Conservation (phyloP, 305 asterid species). For the Solanum hybrid region DNA sequence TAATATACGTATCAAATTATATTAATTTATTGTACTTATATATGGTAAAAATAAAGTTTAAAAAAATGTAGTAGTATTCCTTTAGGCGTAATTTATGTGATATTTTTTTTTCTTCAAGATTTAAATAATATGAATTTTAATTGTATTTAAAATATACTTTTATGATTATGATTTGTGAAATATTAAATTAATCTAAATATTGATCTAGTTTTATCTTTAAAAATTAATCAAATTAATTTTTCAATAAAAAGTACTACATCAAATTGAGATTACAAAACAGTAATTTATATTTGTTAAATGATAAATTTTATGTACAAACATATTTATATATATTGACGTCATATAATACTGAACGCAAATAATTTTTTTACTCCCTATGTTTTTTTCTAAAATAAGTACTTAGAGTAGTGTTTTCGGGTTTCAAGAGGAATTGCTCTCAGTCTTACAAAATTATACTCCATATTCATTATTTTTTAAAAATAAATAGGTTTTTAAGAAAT, state of each 20-base stretch:
- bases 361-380: neutral
- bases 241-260: neutral
- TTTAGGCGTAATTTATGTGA: neutral
- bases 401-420: neutral
- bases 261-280: neutral
- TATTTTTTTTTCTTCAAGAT: neutral
- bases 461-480: too few species aligned
- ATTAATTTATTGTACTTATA: neutral
- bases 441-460: neutral
- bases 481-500: too few species aligned
- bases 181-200: neutral
- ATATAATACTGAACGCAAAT: neutral
- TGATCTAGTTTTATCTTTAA: neutral
- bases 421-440: neutral
- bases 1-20: neutral
- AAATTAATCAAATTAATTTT: too few species aligned
- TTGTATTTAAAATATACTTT: neutral
- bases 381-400: neutral
- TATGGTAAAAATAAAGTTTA: neutral
- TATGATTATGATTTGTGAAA: neutral
- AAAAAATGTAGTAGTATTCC: neutral
- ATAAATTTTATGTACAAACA: neutral
- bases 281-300: neutral
- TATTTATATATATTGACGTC: neutral
- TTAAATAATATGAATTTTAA: too few species aligned